A percentile compares a stretch with the other conserved stretches of the same genome.
These are phyloP conservation scores for Phytophthora palmivora DNA, from an alignment of 352 stramenopile genomes.

Conservation along the genomic window DNA sequence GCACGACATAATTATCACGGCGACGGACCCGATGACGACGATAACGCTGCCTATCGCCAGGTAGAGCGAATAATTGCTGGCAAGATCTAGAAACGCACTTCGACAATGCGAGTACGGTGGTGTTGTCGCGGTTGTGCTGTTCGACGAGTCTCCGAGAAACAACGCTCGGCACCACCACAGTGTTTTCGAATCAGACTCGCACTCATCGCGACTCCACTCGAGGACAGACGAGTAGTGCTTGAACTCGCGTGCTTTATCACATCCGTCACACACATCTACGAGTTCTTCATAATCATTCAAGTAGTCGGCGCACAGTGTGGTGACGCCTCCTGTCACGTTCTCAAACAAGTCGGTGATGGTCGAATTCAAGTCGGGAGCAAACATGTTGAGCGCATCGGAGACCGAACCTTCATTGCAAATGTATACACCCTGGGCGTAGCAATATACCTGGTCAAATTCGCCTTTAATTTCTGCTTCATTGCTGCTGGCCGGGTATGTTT, in stretches of 20 bases:
- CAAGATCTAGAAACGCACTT: constrained; percentile 49
- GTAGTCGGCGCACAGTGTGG: constrained; percentile 60
- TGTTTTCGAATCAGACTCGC: constrained; percentile 43
- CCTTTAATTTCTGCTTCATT: constrained; percentile 51
- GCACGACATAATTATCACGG: constrained; percentile 58
- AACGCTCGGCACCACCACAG: constrained; percentile 72
- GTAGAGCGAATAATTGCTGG: constrained; percentile 46
- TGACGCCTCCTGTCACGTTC: constrained; percentile 59
- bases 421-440: constrained; percentile 73
- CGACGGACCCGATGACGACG: constrained; percentile 44
- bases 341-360: constrained; percentile 38
- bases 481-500: constrained; percentile 50
- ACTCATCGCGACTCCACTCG: constrained; percentile 84
- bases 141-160: constrained; percentile 44
- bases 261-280: constrained; percentile 59
- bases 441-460: constrained; percentile 74
- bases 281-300: constrained; percentile 44
- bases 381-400: constrained; percentile 55
- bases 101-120: constrained; percentile 60
- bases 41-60: constrained; percentile 49
- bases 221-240: constrained; percentile 70
- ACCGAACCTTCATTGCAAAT: constrained; percentile 67
- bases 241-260: constrained; percentile 58
- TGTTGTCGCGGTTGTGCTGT: constrained; percentile 32
- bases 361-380: constrained; percentile 45